phyloP scores from a whole-genome alignment of 768 basidiomycete species.

The Obba rivulosa region DNA sequence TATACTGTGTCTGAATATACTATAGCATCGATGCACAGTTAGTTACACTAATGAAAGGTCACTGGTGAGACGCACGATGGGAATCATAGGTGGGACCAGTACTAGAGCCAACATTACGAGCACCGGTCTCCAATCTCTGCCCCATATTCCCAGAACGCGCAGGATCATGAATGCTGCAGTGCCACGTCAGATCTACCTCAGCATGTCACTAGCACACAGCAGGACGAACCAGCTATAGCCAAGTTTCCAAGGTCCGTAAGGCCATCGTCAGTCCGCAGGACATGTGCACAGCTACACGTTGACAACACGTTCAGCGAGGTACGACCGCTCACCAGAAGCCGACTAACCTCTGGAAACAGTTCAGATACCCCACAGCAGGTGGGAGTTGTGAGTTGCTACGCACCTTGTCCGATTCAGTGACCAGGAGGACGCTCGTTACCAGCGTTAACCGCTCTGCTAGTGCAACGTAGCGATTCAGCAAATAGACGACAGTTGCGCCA shows the following conservation, averaged over 20 bases:
- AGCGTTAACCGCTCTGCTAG: conserved; percentile 12
- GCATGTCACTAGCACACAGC: too few species aligned
- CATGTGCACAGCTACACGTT: conserved; percentile 11
- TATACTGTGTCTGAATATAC: conserved; percentile 13
- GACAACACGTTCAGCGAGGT: neutral
- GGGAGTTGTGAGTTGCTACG: neutral
- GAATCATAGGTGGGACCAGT: conserved; percentile 4
- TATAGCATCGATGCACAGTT: neutral
- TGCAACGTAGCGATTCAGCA: conserved; percentile 11
- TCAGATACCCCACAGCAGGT: too few species aligned
- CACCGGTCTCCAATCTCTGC: conserved; percentile 7
- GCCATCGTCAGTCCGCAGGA: conserved; percentile 14
- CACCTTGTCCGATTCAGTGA: conserved; percentile 8
- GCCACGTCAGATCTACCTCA: neutral
- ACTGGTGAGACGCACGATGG: conserved; percentile 6
- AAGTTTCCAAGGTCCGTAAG: conserved; percentile 14
- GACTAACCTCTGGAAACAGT: conserved; percentile 4
- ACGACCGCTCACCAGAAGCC: too few species aligned
- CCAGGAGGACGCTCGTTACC: conserved; percentile 10
- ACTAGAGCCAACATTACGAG: conserved; percentile 5
- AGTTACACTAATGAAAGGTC: neutral
- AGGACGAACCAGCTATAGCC: conserved; percentile 9
- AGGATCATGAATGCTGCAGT: conserved; percentile 12
- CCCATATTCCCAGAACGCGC: conserved; percentile 13
- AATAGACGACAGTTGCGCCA: conserved; percentile 11